Evolutionary conservation across 306 rosid species (phyloP).

Genomic region (Vicia villosa): DNA sequence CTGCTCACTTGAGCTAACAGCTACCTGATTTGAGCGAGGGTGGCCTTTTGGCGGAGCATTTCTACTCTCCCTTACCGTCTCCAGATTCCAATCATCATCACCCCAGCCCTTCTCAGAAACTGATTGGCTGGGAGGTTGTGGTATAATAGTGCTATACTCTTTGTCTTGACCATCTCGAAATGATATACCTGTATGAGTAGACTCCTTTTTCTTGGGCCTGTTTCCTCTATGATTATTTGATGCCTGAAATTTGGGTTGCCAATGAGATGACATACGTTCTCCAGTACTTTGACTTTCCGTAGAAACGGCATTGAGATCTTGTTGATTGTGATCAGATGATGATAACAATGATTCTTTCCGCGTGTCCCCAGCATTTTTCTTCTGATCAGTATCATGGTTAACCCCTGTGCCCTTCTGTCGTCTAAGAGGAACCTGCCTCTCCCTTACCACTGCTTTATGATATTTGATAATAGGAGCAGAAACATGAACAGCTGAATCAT

Average conservation of each 20-base stretch:
- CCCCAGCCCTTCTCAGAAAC: slow-evolving; percentile 44
- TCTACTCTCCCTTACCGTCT: slow-evolving; percentile 60
- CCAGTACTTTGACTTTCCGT: slow-evolving; percentile 65
- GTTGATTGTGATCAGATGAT: slow-evolving; percentile 53
- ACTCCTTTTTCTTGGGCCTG: slow-evolving; percentile 41
- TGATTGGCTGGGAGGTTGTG: slow-evolving; percentile 52
- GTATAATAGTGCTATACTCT: slow-evolving; percentile 32
- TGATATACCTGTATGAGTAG: slow-evolving; percentile 39
- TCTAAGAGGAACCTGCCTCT: slow-evolving; percentile 56
- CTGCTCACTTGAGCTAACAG: slow-evolving; percentile 46
- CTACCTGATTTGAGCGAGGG: slow-evolving; percentile 51
- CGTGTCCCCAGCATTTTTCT: slow-evolving; percentile 50
- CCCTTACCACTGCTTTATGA: slow-evolving; percentile 56
- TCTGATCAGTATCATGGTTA: slow-evolving; percentile 61
- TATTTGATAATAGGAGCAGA: slow-evolving; percentile 50
- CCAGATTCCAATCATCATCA: slow-evolving; percentile 52
- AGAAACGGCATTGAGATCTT: slow-evolving; percentile 44
- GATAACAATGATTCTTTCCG: slow-evolving; percentile 48
- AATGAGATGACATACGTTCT: slow-evolving; percentile 66
- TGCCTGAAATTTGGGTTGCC: slow-evolving; percentile 85
- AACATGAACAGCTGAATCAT: slow-evolving; percentile 49
- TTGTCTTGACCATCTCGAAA: slow-evolving; percentile 39
- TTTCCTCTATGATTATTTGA: slow-evolving; percentile 53
- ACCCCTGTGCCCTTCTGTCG: slow-evolving; percentile 55
- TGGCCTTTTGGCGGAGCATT: slow-evolving; percentile 53